A percentile compares a stretch with the other conserved stretches of the same genome.
phyloP scores from a whole-genome alignment of 169 alveolate species.

The Fabrea salina region DNA sequence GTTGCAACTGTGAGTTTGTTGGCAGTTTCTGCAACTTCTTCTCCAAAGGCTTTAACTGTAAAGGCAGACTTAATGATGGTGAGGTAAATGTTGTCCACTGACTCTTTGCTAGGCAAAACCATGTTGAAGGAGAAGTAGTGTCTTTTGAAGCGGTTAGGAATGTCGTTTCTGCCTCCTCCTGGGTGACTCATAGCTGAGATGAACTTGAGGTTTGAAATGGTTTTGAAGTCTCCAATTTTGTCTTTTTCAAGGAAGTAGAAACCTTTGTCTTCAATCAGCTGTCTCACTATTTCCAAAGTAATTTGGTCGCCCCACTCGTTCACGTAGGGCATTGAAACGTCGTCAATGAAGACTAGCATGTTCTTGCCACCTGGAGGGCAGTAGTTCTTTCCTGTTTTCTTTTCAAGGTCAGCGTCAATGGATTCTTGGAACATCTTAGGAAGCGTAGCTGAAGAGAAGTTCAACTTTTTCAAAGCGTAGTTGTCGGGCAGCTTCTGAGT shows the following conservation, averaged over 20 bases:
- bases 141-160: conserved; percentile 94
- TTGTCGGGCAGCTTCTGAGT: conserved; percentile 74
- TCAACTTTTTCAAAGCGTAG: conserved; percentile 79
- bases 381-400: conserved; percentile 90
- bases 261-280: conserved; percentile 83
- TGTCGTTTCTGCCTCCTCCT: conserved; percentile 96
- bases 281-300: conserved; percentile 89
- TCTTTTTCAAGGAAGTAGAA: conserved; percentile 91
- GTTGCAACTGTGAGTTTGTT: conserved; percentile 87
- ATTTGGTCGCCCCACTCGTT: conserved; percentile 97
- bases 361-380: conserved; percentile 91
- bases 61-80: conserved; percentile 89
- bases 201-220: conserved; percentile 86
- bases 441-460: conserved; percentile 88
- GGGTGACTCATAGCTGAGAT: conserved; percentile 96
- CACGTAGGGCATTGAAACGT: conserved; percentile 94
- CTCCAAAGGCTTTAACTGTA: conserved; percentile 84
- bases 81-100: conserved; percentile 95
- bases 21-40: conserved; percentile 81
- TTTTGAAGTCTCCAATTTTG: conserved; percentile 92
- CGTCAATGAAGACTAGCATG: conserved; percentile 94
- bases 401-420: conserved; percentile 90
- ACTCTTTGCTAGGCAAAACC: conserved; percentile 90
- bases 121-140: conserved; percentile 93
- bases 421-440: conserved; percentile 89